phyloP scores from a whole-genome alignment of 306 rosid genomes.

The Astragalus glycyphyllos region DNA sequence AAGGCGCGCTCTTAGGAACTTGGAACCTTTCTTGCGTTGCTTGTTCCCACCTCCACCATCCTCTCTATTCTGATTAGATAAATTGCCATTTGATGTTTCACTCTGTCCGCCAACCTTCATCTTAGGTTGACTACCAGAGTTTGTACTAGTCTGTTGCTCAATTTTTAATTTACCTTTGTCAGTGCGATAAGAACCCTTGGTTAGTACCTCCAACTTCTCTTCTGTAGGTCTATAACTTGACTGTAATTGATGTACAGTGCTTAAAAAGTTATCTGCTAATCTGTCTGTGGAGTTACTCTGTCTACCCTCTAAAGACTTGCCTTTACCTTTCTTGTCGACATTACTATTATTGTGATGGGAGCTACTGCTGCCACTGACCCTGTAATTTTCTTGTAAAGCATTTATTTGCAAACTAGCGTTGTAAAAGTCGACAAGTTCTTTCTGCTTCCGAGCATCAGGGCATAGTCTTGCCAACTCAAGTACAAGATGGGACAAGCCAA shows the following conservation, averaged over 20 bases:
- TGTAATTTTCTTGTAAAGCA: slow-evolving; percentile 49
- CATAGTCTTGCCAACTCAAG: slow-evolving; percentile 84
- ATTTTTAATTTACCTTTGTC: slow-evolving; percentile 63
- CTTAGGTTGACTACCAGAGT: slow-evolving; percentile 48
- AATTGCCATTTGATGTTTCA: slow-evolving; percentile 51
- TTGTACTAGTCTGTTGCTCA: slow-evolving; percentile 50
- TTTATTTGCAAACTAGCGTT: slow-evolving; percentile 57
- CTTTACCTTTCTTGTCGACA: slow-evolving; percentile 76
- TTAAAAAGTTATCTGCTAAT: slow-evolving; percentile 68
- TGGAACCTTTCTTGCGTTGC: slow-evolving; percentile 80
- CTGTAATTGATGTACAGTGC: slow-evolving; percentile 74
- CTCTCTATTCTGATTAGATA: slow-evolving; percentile 53
- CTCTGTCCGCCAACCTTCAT: slow-evolving; percentile 48
- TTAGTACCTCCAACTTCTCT: slow-evolving; percentile 67
- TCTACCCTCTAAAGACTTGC: slow-evolving; percentile 55
- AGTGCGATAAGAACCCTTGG: slow-evolving; percentile 76
- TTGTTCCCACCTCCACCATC: slow-evolving; percentile 73
- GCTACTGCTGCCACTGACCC: slow-evolving; percentile 39
- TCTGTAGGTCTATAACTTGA: slow-evolving; percentile 62
- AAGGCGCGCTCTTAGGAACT: slow-evolving; percentile 75
- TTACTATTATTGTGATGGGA: slow-evolving; percentile 47
- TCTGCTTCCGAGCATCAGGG: slow-evolving; percentile 80
- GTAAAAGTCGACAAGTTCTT: slow-evolving; percentile 74
- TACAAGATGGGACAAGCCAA: slow-evolving; percentile 87
- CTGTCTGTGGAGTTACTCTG: slow-evolving; percentile 52